These are phyloP conservation scores for Leccinellum rugosiceps DNA, from an alignment of 768 basidiomycete species.

Conservation along the genomic window DNA sequence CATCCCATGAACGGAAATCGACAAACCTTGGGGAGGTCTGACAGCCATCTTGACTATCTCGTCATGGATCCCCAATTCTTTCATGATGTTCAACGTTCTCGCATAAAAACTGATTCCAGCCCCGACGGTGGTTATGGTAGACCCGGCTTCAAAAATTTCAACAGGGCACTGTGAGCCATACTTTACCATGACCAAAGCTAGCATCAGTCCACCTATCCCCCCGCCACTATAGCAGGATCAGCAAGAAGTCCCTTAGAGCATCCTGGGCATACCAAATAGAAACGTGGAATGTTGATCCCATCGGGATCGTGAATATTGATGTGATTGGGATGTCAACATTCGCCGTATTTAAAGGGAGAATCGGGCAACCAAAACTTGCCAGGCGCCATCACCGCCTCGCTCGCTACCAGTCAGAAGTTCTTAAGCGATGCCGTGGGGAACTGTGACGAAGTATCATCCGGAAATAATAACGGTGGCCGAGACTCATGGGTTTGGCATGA, in stretches of 20 bases:
- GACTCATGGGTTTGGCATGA: too few species aligned
- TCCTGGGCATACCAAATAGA: conserved; percentile 16
- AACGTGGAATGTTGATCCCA: conserved; percentile 11
- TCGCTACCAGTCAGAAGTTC: too few species aligned
- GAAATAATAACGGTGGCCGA: too few species aligned
- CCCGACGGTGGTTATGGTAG: conserved; percentile 39
- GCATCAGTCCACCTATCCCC: conserved; percentile 36
- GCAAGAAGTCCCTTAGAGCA: background rate
- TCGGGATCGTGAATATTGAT: background rate
- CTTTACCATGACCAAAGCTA: conserved; percentile 31
- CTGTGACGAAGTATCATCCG: too few species aligned
- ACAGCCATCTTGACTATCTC: conserved; percentile 23
- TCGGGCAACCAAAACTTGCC: background rate
- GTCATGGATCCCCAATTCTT: conserved; percentile 37
- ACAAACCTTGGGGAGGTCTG: conserved; percentile 18
- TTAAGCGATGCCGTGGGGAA: too few species aligned
- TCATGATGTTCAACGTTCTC: conserved; percentile 42
- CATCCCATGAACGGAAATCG: background rate
- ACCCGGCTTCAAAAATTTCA: conserved; percentile 41
- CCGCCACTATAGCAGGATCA: conserved; percentile 29
- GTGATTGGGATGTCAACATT: background rate
- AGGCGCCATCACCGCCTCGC: too few species aligned
- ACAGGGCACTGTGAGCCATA: conserved; percentile 26
- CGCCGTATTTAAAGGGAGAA: background rate
- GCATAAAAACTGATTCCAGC: conserved; percentile 48